A percentile compares a stretch with the other conserved stretches of the same genome.
phyloP scores from a whole-genome alignment of 352 stramenopile genomes.

The Phytophthora megakarya region DNA sequence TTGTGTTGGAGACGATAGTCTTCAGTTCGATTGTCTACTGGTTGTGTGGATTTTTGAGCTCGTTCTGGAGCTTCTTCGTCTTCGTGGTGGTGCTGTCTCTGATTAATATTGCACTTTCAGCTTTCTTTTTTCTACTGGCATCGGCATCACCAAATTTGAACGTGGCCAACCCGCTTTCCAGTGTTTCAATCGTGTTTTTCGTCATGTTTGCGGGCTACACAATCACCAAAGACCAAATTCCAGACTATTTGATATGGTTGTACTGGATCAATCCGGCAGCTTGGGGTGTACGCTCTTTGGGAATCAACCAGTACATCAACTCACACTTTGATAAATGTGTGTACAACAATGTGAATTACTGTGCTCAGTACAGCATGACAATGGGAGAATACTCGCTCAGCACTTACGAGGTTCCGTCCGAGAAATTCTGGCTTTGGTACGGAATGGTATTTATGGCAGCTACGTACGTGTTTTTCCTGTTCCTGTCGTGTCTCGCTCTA shows the following conservation, averaged over 20 bases:
- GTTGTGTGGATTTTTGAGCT: constrained; percentile 52
- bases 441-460: constrained; percentile 30
- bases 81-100: constrained; percentile 56
- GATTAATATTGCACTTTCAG: constrained; percentile 42
- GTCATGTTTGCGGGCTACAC: constrained; percentile 46
- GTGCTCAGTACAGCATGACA: constrained; percentile 15
- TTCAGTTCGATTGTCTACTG: constrained; percentile 82
- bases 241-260: constrained; percentile 34
- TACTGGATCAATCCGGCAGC: constrained; percentile 54
- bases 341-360: constrained; percentile 33
- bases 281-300: constrained; percentile 33
- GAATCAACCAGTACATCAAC: constrained; percentile 35
- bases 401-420: constrained; percentile 31
- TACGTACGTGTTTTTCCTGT: constrained; percentile 20
- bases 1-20: constrained; percentile 35
- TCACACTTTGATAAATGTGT: constrained; percentile 23
- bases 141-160: constrained; percentile 30
- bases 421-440: constrained; percentile 28
- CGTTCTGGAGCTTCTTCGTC: constrained; percentile 1
- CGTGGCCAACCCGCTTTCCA: constrained; percentile 40
- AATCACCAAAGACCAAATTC: constrained; percentile 35
- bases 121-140: constrained; percentile 39
- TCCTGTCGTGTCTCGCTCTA: constrained; percentile 8
- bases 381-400: constrained; percentile 34
- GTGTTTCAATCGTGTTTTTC: constrained; percentile 34